A percentile compares a stretch with the other conserved stretches of the same genome.
phyloP scores from a whole-genome alignment of 2,329 filamentous ascomycete genomes.

The Fusarium robinianum region DNA sequence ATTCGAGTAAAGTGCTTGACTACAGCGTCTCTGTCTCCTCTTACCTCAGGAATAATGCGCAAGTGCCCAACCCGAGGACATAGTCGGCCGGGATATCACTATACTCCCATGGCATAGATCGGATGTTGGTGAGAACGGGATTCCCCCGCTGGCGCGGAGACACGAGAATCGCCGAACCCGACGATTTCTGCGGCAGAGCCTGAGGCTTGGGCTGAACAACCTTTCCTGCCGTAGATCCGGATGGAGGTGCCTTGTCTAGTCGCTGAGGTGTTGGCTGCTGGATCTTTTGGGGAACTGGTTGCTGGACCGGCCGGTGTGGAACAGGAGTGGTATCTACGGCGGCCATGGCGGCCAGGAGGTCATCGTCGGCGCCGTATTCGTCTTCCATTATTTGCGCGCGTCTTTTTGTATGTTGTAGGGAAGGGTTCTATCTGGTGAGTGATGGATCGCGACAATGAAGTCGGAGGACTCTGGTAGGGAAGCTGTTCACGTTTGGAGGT shows the following conservation, averaged over 20 bases:
- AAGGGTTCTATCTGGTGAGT: not conserved
- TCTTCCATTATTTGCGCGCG: constrained; percentile 59
- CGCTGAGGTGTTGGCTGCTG: constrained; percentile 59
- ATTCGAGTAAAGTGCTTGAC: not conserved
- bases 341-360: constrained; percentile 60
- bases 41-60: constrained; percentile 83
- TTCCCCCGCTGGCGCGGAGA: constrained; percentile 95
- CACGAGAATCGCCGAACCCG: constrained; percentile 81
- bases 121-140: constrained; percentile 82
- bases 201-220: constrained; percentile 89
- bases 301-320: constrained; percentile 40
- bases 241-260: constrained; percentile 56
- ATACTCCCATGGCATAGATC: constrained; percentile 90
- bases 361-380: constrained; percentile 62
- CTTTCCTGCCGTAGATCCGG: constrained; percentile 51
- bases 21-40: not conserved
- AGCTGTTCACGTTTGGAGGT: constrained; percentile 6
- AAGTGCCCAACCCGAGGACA: constrained; percentile 83
- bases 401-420: constrained; percentile 6
- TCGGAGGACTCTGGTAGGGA: constrained; percentile 23
- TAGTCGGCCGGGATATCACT: constrained; percentile 97
- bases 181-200: constrained; percentile 67
- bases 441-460: too few species aligned
- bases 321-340: constrained; percentile 47
- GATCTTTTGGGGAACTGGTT: constrained; percentile 49